These are phyloP conservation scores for Acer negundo DNA, from an alignment of 345 rosid genomes.

Conservation along the genomic window DNA sequence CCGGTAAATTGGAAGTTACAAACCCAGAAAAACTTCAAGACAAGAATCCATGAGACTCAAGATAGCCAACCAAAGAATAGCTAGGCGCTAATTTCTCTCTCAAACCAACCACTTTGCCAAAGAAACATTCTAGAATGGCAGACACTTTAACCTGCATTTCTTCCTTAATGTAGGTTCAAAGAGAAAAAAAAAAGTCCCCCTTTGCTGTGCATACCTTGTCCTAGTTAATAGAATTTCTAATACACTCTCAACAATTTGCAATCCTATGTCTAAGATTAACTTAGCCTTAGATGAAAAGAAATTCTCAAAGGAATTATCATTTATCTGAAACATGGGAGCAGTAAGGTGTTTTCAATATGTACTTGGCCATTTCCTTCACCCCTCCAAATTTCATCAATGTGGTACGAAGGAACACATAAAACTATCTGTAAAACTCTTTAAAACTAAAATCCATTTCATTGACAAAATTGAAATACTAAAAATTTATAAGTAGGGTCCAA, in stretches of 20 bases:
- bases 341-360: not conserved
- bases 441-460: not conserved
- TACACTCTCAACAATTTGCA: not conserved
- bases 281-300: not conserved
- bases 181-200: no score
- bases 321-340: not conserved
- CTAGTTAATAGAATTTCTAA: not conserved
- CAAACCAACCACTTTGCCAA: no score
- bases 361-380: not conserved
- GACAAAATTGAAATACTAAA: conserved; percentile 2
- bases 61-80: no score
- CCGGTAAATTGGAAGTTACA: no score
- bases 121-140: no score
- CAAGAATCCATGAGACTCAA: no score
- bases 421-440: not conserved
- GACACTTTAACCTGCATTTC: no score
- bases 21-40: no score
- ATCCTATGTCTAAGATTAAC: not conserved
- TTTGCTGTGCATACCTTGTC: not conserved
- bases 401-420: not conserved
- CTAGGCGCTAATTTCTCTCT: no score
- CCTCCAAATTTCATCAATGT: not conserved
- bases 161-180: no score
- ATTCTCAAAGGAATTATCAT: not conserved
- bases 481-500: not conserved